Evolutionary conservation across 1,284 basidiomycete genomes (phyloP).

Genomic region (Sporisorium scitamineum): DNA sequence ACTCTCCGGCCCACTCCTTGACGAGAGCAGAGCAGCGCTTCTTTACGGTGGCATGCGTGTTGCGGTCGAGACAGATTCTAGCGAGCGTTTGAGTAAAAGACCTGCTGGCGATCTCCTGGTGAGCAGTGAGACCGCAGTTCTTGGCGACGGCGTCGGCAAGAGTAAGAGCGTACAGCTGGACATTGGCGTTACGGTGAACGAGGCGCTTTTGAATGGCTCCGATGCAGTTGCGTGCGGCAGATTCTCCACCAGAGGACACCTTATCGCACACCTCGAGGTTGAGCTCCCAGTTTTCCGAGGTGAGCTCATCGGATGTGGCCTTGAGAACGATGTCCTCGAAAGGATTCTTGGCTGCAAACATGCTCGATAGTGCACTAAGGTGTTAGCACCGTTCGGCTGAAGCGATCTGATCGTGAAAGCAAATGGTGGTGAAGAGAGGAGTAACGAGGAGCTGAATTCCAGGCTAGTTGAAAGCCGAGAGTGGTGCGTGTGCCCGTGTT

Average conservation of each 20-base stretch:
- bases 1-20: constrained; percentile 84
- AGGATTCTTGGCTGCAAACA: constrained; percentile 75
- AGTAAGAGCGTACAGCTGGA: constrained; percentile 90
- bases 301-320: constrained; percentile 94
- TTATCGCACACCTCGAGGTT: constrained; percentile 97
- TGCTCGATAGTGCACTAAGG: constrained; percentile 8
- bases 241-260: constrained; percentile 83
- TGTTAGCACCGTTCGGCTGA: background rate
- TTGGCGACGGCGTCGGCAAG: constrained; percentile 74
- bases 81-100: constrained; percentile 91
- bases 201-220: constrained; percentile 89
- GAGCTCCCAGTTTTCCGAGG: constrained; percentile 94
- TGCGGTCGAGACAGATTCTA: constrained; percentile 88
- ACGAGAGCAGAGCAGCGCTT: constrained; percentile 80
- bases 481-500: constrained; percentile 19
- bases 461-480: background rate
- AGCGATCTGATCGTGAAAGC: background rate
- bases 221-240: constrained; percentile 82
- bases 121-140: constrained; percentile 85
- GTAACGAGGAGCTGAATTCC: background rate
- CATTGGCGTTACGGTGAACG: constrained; percentile 92
- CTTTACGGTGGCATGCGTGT: constrained; percentile 88
- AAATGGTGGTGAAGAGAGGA: background rate
- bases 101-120: constrained; percentile 87
- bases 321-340: constrained; percentile 95